Conservation (phyloP, 768 basidiomycete species). For the Lanmaoa rubissima region DNA sequence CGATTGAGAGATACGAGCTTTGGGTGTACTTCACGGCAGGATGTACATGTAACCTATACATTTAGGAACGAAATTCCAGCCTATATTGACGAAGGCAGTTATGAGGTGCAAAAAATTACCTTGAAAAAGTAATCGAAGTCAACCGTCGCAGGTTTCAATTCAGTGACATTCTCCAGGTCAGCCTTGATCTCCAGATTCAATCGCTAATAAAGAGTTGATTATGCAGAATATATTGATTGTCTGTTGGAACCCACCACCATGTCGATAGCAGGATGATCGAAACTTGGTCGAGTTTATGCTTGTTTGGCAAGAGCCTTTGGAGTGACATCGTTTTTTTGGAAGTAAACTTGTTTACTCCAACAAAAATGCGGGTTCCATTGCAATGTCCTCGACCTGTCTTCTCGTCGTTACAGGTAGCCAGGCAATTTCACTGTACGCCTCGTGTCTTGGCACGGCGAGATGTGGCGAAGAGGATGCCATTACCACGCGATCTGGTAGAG, state of each 20-base stretch:
- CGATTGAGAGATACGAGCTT: slow-evolving; percentile 74
- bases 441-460: slow-evolving; percentile 17
- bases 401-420: slow-evolving; percentile 7
- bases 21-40: slow-evolving; percentile 74
- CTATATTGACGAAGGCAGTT: background rate
- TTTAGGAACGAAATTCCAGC: background rate
- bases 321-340: background rate
- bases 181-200: slow-evolving; percentile 72
- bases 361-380: slow-evolving; percentile 22
- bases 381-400: slow-evolving; percentile 16
- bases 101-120: slow-evolving; percentile 35
- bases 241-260: slow-evolving; percentile 51
- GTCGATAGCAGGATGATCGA: background rate
- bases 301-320: slow-evolving; percentile 21
- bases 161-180: slow-evolving; percentile 76
- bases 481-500: slow-evolving; percentile 39
- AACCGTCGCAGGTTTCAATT: slow-evolving; percentile 59
- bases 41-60: slow-evolving; percentile 69
- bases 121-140: slow-evolving; percentile 82
- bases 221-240: background rate
- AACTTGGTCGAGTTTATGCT: slow-evolving; percentile 17
- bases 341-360: background rate
- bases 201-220: slow-evolving; percentile 36
- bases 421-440: slow-evolving; percentile 28
- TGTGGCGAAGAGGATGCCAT: slow-evolving; percentile 27